These are phyloP conservation scores for Eucalyptus fibrosa DNA, from an alignment of 345 rosid genomes.

Conservation along the genomic window DNA sequence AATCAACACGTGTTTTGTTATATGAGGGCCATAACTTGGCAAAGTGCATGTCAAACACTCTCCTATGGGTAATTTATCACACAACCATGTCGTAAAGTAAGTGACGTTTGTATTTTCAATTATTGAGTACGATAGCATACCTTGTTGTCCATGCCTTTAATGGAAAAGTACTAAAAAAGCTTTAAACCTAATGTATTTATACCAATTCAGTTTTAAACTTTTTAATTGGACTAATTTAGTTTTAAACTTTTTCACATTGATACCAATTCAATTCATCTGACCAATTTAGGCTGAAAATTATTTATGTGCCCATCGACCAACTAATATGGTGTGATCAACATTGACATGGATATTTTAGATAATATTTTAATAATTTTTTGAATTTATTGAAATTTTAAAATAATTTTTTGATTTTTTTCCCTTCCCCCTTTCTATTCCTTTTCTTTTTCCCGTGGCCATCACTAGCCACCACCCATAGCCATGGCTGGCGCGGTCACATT, in stretches of 20 bases:
- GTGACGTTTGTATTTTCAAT: neutral
- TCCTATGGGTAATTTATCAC: neutral
- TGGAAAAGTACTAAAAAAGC: neutral
- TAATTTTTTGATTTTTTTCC: no score
- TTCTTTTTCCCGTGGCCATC: no score
- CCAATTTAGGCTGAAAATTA: no score
- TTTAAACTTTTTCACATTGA: no score
- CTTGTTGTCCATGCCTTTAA: neutral
- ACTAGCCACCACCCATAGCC: no score
- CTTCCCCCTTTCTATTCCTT: no score
- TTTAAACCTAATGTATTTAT: fast-evolving
- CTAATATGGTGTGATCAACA: fast-evolving
- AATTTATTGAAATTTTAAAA: no score
- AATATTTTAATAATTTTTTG: no score
- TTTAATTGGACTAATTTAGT: no score
- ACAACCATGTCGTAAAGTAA: neutral
- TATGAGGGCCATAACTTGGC: neutral
- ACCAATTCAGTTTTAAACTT: fast-evolving
- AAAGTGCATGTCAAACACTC: neutral
- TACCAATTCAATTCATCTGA: no score
- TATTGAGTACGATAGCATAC: neutral
- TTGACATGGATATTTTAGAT: no score
- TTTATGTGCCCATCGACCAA: fast-evolving
- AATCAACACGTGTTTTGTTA: neutral
- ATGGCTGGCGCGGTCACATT: fast-evolving